Evolutionary conservation across 179 eudicot genomes (phyloP).

Genomic region (Pouteria campechiana): DNA sequence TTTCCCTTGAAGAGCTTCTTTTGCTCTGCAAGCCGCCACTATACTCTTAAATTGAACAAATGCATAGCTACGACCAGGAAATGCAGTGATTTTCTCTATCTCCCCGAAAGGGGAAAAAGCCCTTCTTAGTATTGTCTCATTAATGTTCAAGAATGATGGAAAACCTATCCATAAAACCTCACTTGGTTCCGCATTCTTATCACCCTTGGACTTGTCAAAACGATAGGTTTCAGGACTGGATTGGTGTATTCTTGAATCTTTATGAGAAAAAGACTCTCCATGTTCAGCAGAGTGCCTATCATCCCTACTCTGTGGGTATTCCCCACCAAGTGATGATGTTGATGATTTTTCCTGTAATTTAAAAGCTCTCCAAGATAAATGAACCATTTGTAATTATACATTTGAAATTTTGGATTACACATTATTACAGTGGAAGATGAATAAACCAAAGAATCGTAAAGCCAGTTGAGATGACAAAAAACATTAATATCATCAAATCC

Average conservation of each 20-base stretch:
- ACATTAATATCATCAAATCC: too few species aligned
- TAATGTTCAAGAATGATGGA: slow-evolving; percentile 59
- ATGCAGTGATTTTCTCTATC: slow-evolving; percentile 65
- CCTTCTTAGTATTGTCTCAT: slow-evolving; percentile 46
- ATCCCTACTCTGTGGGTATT: slow-evolving; percentile 30
- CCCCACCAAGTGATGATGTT: slow-evolving; percentile 36
- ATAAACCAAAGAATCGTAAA: too few species aligned
- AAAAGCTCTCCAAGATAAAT: slow-evolving; percentile 12
- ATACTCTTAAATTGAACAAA: slow-evolving; percentile 55
- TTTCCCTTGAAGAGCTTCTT: slow-evolving; percentile 74
- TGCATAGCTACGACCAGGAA: slow-evolving; percentile 74
- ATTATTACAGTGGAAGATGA: too few species aligned
- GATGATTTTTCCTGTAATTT: slow-evolving; percentile 62
- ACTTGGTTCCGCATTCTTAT: slow-evolving; percentile 41
- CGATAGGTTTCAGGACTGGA: slow-evolving; percentile 33
- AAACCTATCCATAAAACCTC: slow-evolving; percentile 80
- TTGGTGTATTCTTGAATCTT: slow-evolving; percentile 36
- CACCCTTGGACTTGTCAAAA: slow-evolving; percentile 30
- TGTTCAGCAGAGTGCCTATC: slow-evolving; percentile 28
- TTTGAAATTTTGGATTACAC: too few species aligned
- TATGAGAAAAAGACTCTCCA: slow-evolving; percentile 36
- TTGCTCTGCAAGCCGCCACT: slow-evolving; percentile 58
- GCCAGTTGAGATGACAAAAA: too few species aligned
- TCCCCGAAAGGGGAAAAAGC: slow-evolving; percentile 84
- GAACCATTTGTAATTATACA: too few species aligned